A percentile compares a stretch with the other conserved stretches of the same genome.
Conservation (phyloP, 2,329 filamentous ascomycete genomes). For the Colletotrichum chlorophyti region DNA sequence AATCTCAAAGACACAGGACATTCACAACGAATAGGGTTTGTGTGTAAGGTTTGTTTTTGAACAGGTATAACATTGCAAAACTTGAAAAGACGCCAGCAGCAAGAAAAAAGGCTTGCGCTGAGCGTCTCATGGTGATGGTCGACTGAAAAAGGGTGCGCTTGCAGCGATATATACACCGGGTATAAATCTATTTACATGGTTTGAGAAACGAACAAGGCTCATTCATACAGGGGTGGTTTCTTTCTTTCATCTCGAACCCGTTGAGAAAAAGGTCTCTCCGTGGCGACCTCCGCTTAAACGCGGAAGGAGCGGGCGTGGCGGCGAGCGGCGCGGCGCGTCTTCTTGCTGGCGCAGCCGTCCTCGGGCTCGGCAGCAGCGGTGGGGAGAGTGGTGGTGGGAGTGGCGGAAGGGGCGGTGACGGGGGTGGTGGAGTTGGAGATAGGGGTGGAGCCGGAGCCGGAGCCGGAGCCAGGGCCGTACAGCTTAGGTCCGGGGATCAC, state of each 20-base stretch:
- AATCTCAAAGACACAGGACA: neutral
- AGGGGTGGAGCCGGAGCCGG: slow-evolving; percentile 30
- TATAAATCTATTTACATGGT: slow-evolving; percentile 27
- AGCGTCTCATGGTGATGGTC: slow-evolving; percentile 2
- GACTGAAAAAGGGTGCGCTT: slow-evolving; percentile 11
- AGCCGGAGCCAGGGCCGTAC: slow-evolving; percentile 13
- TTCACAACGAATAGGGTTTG: too few relatives aligned
- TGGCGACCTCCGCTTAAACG: slow-evolving; percentile 2
- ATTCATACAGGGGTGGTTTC: neutral
- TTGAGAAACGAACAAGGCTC: slow-evolving; percentile 21
- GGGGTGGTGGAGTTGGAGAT: slow-evolving; percentile 27
- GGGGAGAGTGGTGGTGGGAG: slow-evolving; percentile 1
- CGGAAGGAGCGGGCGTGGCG: slow-evolving; percentile 25
- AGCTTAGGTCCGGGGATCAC: slow-evolving; percentile 39
- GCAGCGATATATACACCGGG: slow-evolving; percentile 26
- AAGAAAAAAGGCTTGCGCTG: slow-evolving; percentile 12
- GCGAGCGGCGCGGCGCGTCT: slow-evolving; percentile 12
- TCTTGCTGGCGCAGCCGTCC: slow-evolving; percentile 9
- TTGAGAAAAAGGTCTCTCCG: neutral
- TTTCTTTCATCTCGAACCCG: neutral
- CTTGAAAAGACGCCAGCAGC: slow-evolving; percentile 4
- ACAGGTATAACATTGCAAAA: slow-evolving; percentile 23
- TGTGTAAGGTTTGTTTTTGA: too few relatives aligned
- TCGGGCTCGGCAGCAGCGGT: neutral
- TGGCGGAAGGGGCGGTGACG: slow-evolving; percentile 1